Percentiles rank a stretch among this genome's conserved stretches.
Conservation (phyloP, 208 protist species). For the Angomonas deanei region DNA sequence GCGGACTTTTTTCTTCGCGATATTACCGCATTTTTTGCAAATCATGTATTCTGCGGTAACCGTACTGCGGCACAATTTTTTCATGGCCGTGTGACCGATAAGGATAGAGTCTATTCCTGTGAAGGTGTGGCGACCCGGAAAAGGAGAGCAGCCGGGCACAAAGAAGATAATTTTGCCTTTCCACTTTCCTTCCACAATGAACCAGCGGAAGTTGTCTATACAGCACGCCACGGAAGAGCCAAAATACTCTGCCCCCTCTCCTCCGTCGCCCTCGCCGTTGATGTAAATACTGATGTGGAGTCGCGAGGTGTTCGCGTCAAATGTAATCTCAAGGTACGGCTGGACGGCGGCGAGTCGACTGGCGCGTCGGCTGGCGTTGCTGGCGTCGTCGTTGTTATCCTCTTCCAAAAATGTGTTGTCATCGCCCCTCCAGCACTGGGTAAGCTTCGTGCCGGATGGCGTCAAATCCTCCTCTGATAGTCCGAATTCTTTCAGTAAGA, state of each 20-base stretch:
- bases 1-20: conserved; percentile 10
- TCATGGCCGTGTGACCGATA: conserved; percentile 13
- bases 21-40: conserved; percentile 35
- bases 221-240: conserved; percentile 24
- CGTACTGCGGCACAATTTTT: conserved; percentile 9
- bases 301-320: conserved; percentile 18
- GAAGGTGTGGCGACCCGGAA: not conserved
- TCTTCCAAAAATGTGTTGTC: not conserved
- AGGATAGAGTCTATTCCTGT: conserved; percentile 18
- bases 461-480: not conserved
- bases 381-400: not conserved
- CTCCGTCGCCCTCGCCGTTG: conserved; percentile 15
- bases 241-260: conserved; percentile 24
- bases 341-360: conserved; percentile 13
- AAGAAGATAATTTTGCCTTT: conserved; percentile 26
- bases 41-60: conserved; percentile 17
- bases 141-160: conserved; percentile 6
- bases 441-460: not conserved
- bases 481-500: conserved; percentile 3
- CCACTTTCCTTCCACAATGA: conserved; percentile 33
- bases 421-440: not conserved
- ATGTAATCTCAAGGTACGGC: conserved; percentile 24
- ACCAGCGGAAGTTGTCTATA: conserved; percentile 43
- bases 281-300: conserved; percentile 39
- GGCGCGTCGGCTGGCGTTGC: conserved; percentile 5